Base-by-base conservation (phyloP, 345 rosid genomes). In the Rhodomyrtus tomentosa region DNA sequence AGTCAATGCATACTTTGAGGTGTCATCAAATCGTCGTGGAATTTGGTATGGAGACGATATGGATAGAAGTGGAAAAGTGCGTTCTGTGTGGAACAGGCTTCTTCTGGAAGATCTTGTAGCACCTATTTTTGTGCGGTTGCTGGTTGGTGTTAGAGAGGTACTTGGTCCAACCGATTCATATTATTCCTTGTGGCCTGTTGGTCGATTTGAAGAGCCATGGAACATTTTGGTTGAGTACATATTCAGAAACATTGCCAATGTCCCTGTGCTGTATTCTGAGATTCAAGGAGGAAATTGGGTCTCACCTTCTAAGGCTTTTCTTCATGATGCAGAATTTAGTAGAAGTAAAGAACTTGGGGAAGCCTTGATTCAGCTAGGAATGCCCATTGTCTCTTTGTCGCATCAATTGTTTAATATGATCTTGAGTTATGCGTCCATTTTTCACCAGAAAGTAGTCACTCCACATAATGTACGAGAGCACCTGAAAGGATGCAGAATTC, bases 1-100 rank as follows among this genome's bases (percentile, higher is more conserved):
- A 88, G 91, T 96, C 80, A 96, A 96, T 85, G 99, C 95, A 36
- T 96, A 95, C 89, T 96, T 96, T 93, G 99, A 96, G 89, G 98
- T 96, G 85, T 92, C 98, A 21, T 96, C 99, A 79, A 96, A 95
- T 82, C 99, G 99, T 74, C 98, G 99, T 62, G 98, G 98, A 86
- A 96, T 96, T 89, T 96, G 99, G 99, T 94, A 95, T 89, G 99
- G 99, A 84, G 98, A 88, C 62, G 99, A 96, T 87, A 96, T 96
- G 99, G 99, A 96, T 87, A 95, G 96, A 89, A 92, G 99, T 90
- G 99, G 98, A 32, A 96, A 93, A 92, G 86, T 96, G 89, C 99
- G 99, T 82, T 96, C 98, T 42, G 87, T 93, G 82, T 96, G 99
- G 99, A 96, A 96, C 89, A 91, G 93, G 89, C 98, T 94, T 89